These are phyloP conservation scores for Cordyceps cicadae DNA, from an alignment of 2,329 filamentous ascomycete genomes.

Conservation along the genomic window DNA sequence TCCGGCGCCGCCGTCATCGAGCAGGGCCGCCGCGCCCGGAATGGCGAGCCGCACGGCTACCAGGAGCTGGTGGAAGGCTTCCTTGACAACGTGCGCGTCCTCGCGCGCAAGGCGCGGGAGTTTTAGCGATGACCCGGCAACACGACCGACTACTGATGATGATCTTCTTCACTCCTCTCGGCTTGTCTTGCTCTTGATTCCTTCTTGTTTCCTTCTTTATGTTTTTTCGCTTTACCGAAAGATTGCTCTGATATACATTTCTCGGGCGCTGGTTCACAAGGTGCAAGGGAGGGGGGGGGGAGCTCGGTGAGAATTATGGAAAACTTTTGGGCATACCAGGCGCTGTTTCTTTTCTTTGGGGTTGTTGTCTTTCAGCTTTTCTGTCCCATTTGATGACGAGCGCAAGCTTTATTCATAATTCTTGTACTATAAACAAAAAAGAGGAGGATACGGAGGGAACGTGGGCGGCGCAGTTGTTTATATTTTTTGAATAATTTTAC, in stretches of 20 bases:
- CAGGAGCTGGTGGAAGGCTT: constrained; percentile 63
- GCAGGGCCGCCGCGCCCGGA: constrained; percentile 51
- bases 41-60: constrained; percentile 49
- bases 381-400: neutral
- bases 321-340: constrained; percentile 1
- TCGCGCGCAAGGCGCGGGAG: constrained; percentile 39
- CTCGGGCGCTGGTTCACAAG: neutral
- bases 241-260: neutral
- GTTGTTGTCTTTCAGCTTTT: neutral
- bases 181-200: neutral
- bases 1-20: constrained; percentile 54
- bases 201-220: neutral
- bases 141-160: no score
- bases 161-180: neutral
- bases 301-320: neutral
- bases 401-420: neutral
- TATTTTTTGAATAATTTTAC: neutral
- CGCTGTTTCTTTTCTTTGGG: constrained; percentile 4
- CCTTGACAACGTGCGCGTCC: constrained; percentile 61
- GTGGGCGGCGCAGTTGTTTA: neutral
- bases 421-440: constrained; percentile 3
- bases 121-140: constrained; percentile 13
- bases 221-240: neutral
- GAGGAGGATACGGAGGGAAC: neutral
- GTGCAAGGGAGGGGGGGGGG: neutral